Percentiles rank a stretch among this genome's conserved stretches.
phyloP scores from a whole-genome alignment of 2,329 filamentous ascomycete genomes.

The Elsinoe fawcettii region DNA sequence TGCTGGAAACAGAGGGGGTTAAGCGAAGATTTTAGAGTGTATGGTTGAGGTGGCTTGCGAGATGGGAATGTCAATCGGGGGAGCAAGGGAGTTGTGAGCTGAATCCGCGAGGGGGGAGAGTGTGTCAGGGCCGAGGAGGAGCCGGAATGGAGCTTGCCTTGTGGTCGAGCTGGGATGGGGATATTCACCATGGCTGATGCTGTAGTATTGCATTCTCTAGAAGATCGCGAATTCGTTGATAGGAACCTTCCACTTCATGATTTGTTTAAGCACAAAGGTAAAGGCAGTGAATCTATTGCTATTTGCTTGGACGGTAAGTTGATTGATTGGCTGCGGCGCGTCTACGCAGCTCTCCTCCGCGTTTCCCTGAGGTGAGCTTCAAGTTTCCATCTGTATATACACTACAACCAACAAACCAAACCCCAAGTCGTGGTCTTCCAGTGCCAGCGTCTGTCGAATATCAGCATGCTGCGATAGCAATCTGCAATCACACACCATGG shows the following conservation, averaged over 20 bases:
- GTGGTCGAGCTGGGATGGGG: background rate
- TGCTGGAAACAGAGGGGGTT: too few relatives aligned
- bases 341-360: conserved; percentile 2
- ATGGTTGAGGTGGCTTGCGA: background rate
- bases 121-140: background rate
- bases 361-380: background rate
- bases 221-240: too few relatives aligned
- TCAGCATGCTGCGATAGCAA: background rate
- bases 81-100: background rate
- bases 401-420: background rate
- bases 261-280: too few relatives aligned
- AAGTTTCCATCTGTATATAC: background rate
- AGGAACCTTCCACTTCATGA: too few relatives aligned
- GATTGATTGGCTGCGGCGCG: background rate
- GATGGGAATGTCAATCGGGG: background rate
- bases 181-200: background rate
- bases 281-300: too few relatives aligned
- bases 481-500: background rate
- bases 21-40: too few relatives aligned
- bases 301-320: background rate
- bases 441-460: background rate
- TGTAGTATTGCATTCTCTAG: too few relatives aligned
- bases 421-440: background rate
- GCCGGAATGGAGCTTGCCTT: background rate
- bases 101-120: background rate